phyloP scores from a whole-genome alignment of 495 filamentous ascomycete species.

The Aspergillus mulundensis region DNA sequence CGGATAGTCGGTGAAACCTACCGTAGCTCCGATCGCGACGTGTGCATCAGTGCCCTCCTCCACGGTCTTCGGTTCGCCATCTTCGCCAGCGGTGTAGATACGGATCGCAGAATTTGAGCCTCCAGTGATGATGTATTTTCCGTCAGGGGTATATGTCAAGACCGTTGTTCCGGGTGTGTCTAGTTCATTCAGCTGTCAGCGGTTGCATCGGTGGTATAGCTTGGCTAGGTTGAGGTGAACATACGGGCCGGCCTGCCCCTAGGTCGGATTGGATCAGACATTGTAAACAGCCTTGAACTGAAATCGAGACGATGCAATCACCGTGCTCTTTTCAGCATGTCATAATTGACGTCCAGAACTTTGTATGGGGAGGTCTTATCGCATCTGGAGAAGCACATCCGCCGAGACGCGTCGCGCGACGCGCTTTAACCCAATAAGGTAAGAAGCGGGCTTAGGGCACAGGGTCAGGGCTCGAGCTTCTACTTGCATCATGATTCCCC shows the following conservation, averaged over 20 bases:
- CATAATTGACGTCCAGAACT: neutral
- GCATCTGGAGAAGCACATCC: neutral
- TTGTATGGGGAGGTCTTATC: neutral
- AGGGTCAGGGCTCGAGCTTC: slow-evolving; percentile 17
- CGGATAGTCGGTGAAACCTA: slow-evolving; percentile 28
- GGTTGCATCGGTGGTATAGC: neutral
- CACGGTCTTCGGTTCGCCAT: slow-evolving; percentile 85
- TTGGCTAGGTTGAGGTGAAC: slow-evolving; percentile 10
- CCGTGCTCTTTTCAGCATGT: slow-evolving; percentile 9
- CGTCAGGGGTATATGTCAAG: slow-evolving; percentile 65
- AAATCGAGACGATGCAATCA: neutral
- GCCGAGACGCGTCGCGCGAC: slow-evolving; percentile 27
- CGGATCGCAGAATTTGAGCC: slow-evolving; percentile 88
- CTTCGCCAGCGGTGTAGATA: slow-evolving; percentile 82
- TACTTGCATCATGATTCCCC: no score
- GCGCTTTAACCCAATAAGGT: slow-evolving; percentile 28
- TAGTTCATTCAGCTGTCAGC: slow-evolving; percentile 27
- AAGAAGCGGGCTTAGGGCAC: slow-evolving; percentile 40
- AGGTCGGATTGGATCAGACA: slow-evolving; percentile 41
- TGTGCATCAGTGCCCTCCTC: slow-evolving; percentile 84
- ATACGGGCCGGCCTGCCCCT: slow-evolving; percentile 45
- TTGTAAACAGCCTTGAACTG: slow-evolving; percentile 13
- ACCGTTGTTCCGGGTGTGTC: slow-evolving; percentile 67
- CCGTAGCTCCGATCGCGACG: slow-evolving; percentile 67
- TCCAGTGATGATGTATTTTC: slow-evolving; percentile 70